A percentile compares a stretch with the other conserved stretches of the same genome.
These are phyloP conservation scores for Teratosphaeriaceae sp. DNA, from an alignment of 2,329 filamentous ascomycete genomes.

Conservation along the genomic window DNA sequence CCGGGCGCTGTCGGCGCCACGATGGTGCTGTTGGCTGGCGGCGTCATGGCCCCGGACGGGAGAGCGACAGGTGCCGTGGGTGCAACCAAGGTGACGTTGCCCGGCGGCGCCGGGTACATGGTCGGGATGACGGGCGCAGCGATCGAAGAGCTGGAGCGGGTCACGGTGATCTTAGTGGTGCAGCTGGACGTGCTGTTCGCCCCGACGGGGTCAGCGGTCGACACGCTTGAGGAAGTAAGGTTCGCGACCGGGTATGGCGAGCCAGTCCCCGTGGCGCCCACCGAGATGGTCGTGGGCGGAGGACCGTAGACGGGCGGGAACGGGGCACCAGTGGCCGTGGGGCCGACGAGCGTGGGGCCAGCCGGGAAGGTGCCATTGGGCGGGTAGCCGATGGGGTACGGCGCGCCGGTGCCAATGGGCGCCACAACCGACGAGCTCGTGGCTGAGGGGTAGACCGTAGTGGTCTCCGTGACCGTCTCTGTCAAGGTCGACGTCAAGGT, in stretches of 20 bases:
- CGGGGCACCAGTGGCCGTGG: conserved; percentile 1
- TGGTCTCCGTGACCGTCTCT: conserved; percentile 12
- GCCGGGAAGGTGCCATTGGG: conserved; percentile 11
- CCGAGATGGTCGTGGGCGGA: neutral
- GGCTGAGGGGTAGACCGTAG: conserved; percentile 6
- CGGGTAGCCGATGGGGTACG: conserved; percentile 1
- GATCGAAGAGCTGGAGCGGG: neutral
- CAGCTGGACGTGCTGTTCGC: conserved; percentile 11
- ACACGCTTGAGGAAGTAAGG: neutral
- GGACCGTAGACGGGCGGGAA: neutral
- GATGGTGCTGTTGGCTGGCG: neutral
- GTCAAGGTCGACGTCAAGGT: conserved; percentile 15
- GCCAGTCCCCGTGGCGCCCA: neutral
- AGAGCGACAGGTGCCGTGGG: neutral
- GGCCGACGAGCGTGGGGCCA: neutral
- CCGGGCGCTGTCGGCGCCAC: neutral
- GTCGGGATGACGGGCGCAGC: neutral
- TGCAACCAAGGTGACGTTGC: neutral
- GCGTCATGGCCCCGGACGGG: neutral
- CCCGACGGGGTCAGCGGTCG: conserved; percentile 3
- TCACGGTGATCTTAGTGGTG: neutral
- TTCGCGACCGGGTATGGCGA: neutral
- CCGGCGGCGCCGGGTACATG: neutral
- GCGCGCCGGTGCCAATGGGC: conserved; percentile 1
- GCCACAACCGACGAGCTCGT: neutral